These are phyloP conservation scores for Xylaria acuta DNA, from an alignment of 495 filamentous ascomycete genomes.

Conservation along the genomic window DNA sequence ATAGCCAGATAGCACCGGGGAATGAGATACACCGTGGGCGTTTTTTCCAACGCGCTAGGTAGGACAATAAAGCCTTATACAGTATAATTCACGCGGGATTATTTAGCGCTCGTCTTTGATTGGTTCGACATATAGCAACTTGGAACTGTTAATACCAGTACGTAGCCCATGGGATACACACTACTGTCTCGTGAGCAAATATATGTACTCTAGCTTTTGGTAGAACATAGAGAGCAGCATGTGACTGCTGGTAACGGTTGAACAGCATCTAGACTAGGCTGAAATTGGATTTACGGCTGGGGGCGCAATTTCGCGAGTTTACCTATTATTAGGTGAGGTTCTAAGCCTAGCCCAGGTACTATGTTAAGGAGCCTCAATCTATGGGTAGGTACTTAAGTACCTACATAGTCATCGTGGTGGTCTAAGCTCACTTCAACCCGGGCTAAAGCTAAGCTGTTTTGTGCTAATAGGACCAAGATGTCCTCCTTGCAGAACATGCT, in stretches of 20 bases:
- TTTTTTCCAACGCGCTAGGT: neutral
- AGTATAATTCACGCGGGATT: neutral
- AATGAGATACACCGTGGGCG: neutral
- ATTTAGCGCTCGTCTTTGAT: neutral
- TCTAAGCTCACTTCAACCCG: neutral
- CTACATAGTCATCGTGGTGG: neutral
- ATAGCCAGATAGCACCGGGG: neutral
- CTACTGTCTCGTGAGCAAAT: neutral
- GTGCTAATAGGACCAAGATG: neutral
- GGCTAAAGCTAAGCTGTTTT: neutral
- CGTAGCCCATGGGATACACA: no score
- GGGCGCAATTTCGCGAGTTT: neutral
- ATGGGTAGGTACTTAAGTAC: no score
- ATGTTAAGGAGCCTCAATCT: neutral
- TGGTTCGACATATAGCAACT: no score
- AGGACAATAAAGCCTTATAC: neutral
- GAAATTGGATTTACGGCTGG: constrained; percentile 1
- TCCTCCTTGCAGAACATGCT: neutral
- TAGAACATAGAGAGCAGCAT: neutral
- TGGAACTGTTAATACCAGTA: no score
- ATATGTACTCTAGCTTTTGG: neutral
- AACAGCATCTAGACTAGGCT: neutral
- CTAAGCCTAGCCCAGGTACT: constrained; percentile 10
- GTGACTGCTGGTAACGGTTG: neutral
- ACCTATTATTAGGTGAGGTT: constrained; percentile 9